Conservation (phyloP, 1,139 yeast species). For the Kodamaea derodonti region DNA sequence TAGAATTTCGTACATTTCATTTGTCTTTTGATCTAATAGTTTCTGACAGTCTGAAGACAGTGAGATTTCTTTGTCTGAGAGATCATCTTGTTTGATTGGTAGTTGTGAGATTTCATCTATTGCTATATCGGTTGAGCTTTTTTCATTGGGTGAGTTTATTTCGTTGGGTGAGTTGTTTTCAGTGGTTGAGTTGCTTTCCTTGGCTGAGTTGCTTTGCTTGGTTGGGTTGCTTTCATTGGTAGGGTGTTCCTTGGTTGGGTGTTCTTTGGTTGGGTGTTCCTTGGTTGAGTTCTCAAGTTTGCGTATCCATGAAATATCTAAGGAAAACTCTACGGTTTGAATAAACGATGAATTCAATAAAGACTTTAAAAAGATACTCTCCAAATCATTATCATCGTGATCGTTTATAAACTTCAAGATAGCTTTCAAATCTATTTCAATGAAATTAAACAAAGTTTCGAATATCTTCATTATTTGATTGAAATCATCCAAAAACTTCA, state of each 20-base stretch:
- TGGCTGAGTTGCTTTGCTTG: background rate
- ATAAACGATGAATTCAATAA: background rate
- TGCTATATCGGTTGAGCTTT: constrained; percentile 5
- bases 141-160: background rate
- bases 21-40: constrained; percentile 2
- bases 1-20: constrained; percentile 7
- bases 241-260: background rate
- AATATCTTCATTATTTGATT: constrained; percentile 8
- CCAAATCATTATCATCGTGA: constrained; percentile 1
- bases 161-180: background rate
- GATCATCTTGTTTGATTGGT: constrained; percentile 2
- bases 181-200: background rate
- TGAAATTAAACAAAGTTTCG: constrained; percentile 9
- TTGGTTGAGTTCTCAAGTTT: background rate
- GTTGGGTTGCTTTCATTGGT: background rate
- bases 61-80: constrained; percentile 3
- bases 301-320: no score
- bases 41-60: constrained; percentile 4
- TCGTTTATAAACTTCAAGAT: constrained; percentile 3
- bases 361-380: background rate
- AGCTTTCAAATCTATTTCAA: constrained; percentile 7
- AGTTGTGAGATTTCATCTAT: background rate
- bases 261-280: background rate
- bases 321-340: no score
- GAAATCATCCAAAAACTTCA: constrained; percentile 5